A percentile compares a stretch with the other conserved stretches of the same genome.
Evolutionary conservation across 2,329 filamentous ascomycete species (phyloP).

Genomic region (Ophiostoma tasmaniense): DNA sequence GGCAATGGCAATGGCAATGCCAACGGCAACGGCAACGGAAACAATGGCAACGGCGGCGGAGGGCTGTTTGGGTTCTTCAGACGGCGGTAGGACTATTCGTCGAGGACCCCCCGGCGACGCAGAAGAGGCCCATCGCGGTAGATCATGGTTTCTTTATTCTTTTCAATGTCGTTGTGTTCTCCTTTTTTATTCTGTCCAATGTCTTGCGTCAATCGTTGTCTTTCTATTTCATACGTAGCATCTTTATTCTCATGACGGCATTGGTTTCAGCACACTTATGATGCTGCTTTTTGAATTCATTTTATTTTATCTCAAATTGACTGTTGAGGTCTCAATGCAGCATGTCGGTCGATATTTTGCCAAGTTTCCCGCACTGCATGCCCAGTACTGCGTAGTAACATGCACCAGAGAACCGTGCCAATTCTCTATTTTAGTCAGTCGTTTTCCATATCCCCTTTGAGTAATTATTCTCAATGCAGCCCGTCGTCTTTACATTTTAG

Average conservation of each 20-base stretch:
- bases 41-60: conserved; percentile 2
- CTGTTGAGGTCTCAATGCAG: not conserved
- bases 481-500: no score
- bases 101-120: not conserved
- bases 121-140: not conserved
- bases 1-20: not conserved
- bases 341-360: not conserved
- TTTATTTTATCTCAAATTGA: not conserved
- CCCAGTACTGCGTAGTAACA: no score
- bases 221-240: not conserved
- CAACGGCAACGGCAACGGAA: not conserved
- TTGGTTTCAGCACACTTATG: not conserved
- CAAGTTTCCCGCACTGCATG: not conserved
- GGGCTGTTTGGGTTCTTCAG: conserved; percentile 3
- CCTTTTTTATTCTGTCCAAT: not conserved
- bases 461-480: not conserved
- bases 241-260: not conserved
- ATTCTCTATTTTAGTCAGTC: not conserved
- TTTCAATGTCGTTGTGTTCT: not conserved
- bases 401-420: not conserved
- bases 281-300: not conserved
- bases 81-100: not conserved
- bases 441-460: not conserved
- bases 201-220: not conserved
- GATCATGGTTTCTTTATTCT: not conserved